These are phyloP conservation scores for Arthrobotrys sinensis DNA, from an alignment of 2,329 filamentous ascomycete genomes.

Conservation along the genomic window DNA sequence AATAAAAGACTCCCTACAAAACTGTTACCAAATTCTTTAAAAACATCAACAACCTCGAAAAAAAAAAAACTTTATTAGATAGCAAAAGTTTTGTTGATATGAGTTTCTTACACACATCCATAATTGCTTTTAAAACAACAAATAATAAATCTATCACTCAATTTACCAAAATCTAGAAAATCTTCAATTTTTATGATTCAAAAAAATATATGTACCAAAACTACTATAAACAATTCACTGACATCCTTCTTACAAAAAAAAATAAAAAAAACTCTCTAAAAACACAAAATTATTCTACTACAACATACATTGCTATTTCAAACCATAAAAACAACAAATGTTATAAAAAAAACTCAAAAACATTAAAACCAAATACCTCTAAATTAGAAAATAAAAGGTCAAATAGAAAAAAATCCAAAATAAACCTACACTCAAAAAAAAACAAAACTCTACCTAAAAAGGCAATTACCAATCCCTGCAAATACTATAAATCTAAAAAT, in stretches of 20 bases:
- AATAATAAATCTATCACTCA: neutral
- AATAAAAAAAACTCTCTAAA: neutral
- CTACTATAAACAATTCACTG: conserved; percentile 4
- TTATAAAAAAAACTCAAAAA: neutral
- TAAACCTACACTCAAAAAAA: conserved; percentile 10
- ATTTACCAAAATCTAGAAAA: neutral
- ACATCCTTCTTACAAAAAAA: conserved; percentile 1
- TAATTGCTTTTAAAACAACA: neutral
- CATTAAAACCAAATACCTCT: no score
- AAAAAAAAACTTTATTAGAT: neutral
- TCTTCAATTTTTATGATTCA: neutral
- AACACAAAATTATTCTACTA: neutral
- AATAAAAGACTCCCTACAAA: no score
- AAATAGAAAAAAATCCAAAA: no score
- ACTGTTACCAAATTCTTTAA: no score
- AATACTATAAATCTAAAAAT: no score
- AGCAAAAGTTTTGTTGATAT: neutral
- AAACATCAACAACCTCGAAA: no score
- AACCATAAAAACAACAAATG: neutral
- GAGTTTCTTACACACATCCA: neutral
- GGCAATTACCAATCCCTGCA: neutral
- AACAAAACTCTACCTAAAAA: neutral
- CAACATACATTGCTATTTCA: neutral
- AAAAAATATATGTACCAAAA: conserved; percentile 2
- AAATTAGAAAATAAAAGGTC: no score